Evolutionary conservation across 1,284 basidiomycete species (phyloP).

Genomic region (Kwoniella shivajii): DNA sequence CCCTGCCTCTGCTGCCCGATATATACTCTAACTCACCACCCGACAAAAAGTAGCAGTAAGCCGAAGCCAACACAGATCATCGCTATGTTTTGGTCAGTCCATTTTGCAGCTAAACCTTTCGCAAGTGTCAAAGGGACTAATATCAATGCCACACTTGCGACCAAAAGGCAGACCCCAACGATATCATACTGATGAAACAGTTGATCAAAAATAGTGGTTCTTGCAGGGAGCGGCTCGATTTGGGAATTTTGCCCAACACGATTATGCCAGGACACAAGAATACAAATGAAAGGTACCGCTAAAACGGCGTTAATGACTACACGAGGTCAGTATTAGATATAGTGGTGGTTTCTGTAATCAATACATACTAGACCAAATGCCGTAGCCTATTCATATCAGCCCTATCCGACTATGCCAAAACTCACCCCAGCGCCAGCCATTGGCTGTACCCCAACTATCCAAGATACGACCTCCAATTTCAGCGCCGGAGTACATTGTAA

Average conservation of each 20-base stretch:
- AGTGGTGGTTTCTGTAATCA: no score
- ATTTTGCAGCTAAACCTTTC: constrained; percentile 10
- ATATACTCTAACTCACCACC: neutral
- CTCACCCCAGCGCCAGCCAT: constrained; percentile 10
- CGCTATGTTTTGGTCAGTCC: constrained; percentile 9
- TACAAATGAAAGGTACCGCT: constrained; percentile 10
- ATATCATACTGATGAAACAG: constrained; percentile 13
- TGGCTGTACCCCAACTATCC: constrained; percentile 4
- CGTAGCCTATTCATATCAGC: constrained; percentile 3
- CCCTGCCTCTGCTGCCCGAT: neutral
- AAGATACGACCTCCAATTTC: constrained; percentile 9
- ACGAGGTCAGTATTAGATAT: neutral
- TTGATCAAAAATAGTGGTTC: constrained; percentile 1
- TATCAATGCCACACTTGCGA: constrained; percentile 5
- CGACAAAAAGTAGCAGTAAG: constrained; percentile 5
- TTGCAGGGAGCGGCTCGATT: neutral
- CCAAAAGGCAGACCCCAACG: constrained; percentile 6
- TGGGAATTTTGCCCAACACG: neutral
- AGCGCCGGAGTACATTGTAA: constrained; percentile 10
- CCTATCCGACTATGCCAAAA: neutral
- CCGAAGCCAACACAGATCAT: constrained; percentile 15
- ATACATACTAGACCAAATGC: constrained; percentile 10
- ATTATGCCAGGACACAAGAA: constrained; percentile 8
- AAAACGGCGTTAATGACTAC: constrained; percentile 11
- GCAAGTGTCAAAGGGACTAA: constrained; percentile 10